Conservation (phyloP, 495 filamentous ascomycete species). For the Aspergillus wentii region DNA sequence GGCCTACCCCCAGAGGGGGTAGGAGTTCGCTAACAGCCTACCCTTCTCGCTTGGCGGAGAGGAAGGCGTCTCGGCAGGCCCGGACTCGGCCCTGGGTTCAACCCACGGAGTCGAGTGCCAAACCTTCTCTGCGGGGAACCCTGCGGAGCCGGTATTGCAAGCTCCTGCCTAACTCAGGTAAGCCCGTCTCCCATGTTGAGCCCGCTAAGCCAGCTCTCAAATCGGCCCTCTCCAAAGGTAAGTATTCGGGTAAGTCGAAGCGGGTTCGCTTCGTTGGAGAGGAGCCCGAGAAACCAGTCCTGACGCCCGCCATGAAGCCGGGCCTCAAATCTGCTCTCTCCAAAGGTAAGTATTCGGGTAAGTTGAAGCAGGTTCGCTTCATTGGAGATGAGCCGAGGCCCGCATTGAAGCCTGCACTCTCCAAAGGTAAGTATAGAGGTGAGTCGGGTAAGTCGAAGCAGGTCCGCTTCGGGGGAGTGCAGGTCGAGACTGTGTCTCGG, state of each 20-base stretch:
- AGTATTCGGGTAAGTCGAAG: conserved; percentile 9
- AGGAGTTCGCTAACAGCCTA: not conserved
- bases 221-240: conserved; percentile 1
- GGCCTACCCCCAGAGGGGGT: too few species aligned
- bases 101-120: conserved; percentile 2
- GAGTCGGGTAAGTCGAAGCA: conserved; percentile 12
- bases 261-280: conserved; percentile 20
- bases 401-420: not conserved
- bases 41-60: conserved; percentile 8
- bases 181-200: too few species aligned
- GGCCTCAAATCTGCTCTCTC: not conserved
- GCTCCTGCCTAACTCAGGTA: conserved; percentile 1
- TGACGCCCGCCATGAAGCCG: too few species aligned
- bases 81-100: conserved; percentile 13
- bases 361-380: conserved; percentile 20
- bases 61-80: conserved; percentile 11
- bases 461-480: too few species aligned
- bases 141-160: conserved; percentile 3
- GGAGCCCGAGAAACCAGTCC: too few species aligned
- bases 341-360: conserved; percentile 1
- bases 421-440: not conserved
- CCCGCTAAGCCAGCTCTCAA: not conserved
- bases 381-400: too few species aligned
- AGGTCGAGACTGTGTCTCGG: too few species aligned
- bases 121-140: conserved; percentile 2